Percentiles rank a stretch among this genome's conserved stretches.
Evolutionary conservation across 2,329 filamentous ascomycete genomes (phyloP).

Genomic region (Aspergillus hiratsukae): DNA sequence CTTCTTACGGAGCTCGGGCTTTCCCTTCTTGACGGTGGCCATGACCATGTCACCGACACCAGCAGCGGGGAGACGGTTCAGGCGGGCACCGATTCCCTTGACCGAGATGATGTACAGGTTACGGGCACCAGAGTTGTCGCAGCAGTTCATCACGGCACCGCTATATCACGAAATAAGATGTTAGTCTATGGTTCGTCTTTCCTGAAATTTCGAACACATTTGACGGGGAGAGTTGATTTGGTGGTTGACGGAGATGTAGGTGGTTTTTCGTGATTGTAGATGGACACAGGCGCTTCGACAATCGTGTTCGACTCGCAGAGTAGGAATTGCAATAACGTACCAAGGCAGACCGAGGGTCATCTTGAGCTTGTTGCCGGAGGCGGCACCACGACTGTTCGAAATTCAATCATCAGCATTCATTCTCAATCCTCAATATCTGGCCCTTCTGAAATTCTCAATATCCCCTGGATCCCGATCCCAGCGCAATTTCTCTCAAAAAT

Average conservation of each 20-base stretch:
- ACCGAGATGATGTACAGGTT: slow-evolving; percentile 99
- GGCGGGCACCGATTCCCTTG: slow-evolving; percentile 95
- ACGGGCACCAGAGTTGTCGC: slow-evolving; percentile 97
- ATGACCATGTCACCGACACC: slow-evolving; percentile 99
- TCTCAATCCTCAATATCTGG: slow-evolving; percentile 3
- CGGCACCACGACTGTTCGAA: slow-evolving; percentile 64
- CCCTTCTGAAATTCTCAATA: background rate
- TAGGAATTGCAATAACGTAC: slow-evolving; percentile 59
- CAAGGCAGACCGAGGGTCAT: slow-evolving; percentile 99
- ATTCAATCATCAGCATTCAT: slow-evolving; percentile 20
- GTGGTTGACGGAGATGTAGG: background rate
- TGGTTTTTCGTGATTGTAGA: no score
- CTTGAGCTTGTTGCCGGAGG: slow-evolving; percentile 99
- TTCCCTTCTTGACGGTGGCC: slow-evolving; percentile 99
- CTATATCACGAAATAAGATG: slow-evolving; percentile 45
- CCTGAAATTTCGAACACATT: slow-evolving; percentile 4
- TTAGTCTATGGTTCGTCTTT: slow-evolving; percentile 16
- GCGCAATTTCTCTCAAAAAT: slow-evolving; percentile 1
- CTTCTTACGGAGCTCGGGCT: slow-evolving; percentile 99
- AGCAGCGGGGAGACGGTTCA: slow-evolving; percentile 94
- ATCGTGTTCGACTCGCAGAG: slow-evolving; percentile 8
- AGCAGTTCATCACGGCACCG: slow-evolving; percentile 99
- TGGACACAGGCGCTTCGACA: background rate
- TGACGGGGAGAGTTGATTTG: slow-evolving; percentile 2
- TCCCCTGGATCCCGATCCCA: slow-evolving; percentile 5